These are phyloP conservation scores for Amanita brunnescens DNA, from an alignment of 768 basidiomycete genomes.

Conservation along the genomic window DNA sequence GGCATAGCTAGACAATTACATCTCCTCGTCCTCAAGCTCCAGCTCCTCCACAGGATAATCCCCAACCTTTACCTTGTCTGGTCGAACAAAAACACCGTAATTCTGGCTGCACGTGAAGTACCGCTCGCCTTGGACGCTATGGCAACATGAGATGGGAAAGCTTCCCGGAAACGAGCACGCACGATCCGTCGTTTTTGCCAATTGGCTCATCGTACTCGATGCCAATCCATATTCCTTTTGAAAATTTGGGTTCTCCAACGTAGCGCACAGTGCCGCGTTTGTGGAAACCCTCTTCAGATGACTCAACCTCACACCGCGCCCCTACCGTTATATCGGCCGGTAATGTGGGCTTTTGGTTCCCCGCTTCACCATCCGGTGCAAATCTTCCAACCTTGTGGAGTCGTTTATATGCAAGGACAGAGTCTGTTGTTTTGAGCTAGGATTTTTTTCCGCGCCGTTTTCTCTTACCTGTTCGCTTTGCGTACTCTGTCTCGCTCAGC, in stretches of 20 bases:
- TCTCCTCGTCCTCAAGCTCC: slow-evolving; percentile 62
- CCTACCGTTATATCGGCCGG: slow-evolving; percentile 51
- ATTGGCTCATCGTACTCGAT: slow-evolving; percentile 93
- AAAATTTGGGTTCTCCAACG: slow-evolving; percentile 74
- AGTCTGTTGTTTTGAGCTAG: slow-evolving; percentile 41
- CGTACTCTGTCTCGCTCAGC: slow-evolving; percentile 75
- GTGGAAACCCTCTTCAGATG: slow-evolving; percentile 53
- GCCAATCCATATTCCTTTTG: slow-evolving; percentile 77
- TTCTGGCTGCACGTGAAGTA: slow-evolving; percentile 78
- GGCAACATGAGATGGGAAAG: not conserved
- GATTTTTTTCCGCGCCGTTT: not conserved
- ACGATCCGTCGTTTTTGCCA: slow-evolving; percentile 95
- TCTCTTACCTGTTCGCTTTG: slow-evolving; percentile 57
- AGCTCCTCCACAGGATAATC: slow-evolving; percentile 85
- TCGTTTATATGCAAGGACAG: slow-evolving; percentile 85
- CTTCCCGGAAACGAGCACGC: slow-evolving; percentile 25
- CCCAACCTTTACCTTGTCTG: slow-evolving; percentile 73
- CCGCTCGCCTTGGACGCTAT: slow-evolving; percentile 73
- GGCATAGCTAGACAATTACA: slow-evolving; percentile 30
- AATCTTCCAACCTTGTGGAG: slow-evolving; percentile 84
- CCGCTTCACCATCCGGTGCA: slow-evolving; percentile 39
- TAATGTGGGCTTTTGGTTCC: slow-evolving; percentile 15
- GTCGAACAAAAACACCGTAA: slow-evolving; percentile 80
- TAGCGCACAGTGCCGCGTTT: slow-evolving; percentile 85
- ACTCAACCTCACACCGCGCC: slow-evolving; percentile 78